phyloP scores from a whole-genome alignment of 345 rosid species.

The Euphorbia peplus region DNA sequence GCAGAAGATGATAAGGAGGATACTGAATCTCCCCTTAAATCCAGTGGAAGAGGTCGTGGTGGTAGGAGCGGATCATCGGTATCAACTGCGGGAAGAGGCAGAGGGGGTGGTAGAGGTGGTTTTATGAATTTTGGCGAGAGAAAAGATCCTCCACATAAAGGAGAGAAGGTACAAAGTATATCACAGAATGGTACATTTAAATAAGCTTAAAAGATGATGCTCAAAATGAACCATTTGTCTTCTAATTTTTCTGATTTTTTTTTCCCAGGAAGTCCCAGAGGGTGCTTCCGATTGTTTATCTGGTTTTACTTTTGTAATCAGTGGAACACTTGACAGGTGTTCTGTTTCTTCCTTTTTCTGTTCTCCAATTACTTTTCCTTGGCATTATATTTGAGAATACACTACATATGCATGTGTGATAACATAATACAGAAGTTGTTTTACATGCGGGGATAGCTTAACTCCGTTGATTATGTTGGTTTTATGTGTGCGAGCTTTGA shows the following conservation, averaged over 20 bases:
- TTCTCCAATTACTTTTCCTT: slow-evolving; percentile 8
- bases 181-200: neutral
- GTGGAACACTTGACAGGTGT: slow-evolving; percentile 99
- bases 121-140: slow-evolving; percentile 93
- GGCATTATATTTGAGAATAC: neutral
- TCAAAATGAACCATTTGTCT: slow-evolving; percentile 17
- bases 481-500: neutral
- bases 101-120: slow-evolving; percentile 89
- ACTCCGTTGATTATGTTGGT: neutral
- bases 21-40: slow-evolving; percentile 51
- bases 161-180: slow-evolving; percentile 69
- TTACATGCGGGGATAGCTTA: neutral
- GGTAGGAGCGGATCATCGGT: slow-evolving; percentile 67
- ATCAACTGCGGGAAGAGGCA: slow-evolving; percentile 76
- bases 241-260: neutral
- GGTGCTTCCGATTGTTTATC: slow-evolving; percentile 85
- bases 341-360: slow-evolving; percentile 13
- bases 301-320: slow-evolving; percentile 87
- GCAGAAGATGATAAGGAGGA: slow-evolving; percentile 64
- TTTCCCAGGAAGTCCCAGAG: slow-evolving; percentile 91
- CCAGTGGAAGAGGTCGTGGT: slow-evolving; percentile 79
- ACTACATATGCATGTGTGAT: neutral
- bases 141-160: slow-evolving; percentile 99
- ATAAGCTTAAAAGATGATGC: neutral
- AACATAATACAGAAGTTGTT: slow-evolving; percentile 1